Evolutionary conservation across 164 flowering plant genomes (phyloP), one percentile per base, ranked within the genome.

Genomic region (Warburgia ugandensis): DNA sequence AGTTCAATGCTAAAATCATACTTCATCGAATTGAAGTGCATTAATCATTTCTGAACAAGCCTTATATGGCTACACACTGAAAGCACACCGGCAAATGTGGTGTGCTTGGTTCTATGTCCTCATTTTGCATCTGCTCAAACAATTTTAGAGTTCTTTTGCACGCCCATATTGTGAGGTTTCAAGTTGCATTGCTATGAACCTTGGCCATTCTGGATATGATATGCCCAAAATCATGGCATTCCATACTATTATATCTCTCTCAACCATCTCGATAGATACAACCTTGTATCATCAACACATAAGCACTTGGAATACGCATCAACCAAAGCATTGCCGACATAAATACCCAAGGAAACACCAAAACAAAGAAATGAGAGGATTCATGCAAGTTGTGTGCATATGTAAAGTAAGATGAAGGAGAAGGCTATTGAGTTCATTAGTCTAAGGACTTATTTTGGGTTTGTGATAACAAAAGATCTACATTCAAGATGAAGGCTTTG

Each of bases 191-290:
- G 73, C 54, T 32, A 49, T 33, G 59, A 60, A 20, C 76, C 66
- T 61, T 76, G 73, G 54, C 62, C 53, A 45, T 73, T 77, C 50
- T 70, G 77, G 16, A 76, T 50, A 52, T 78, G 78, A 16, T n/a
- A n/a, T n/a, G n/a, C 94, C 86, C 49, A 50, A 77, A 40, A 82
- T 23, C 85, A 85, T 78, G 17, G 89, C 79, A 67, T 82, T 85
- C 89, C 89, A 85, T 6, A 82, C 80, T 6, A 78, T 86, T 46
- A 70, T 66, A 66, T 85, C 89, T 52, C 62, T 77, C 42, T 72
- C 78, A 33, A 48, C 67, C 74, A 82, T 77, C 60, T 71, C 77
- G 16, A 82, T 76, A 60, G 82, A 82, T 12, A 77, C 68, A 6
- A 67, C 54, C 84, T 75, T 2, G 89, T 84, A 59, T 82, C 86